Percentiles rank a stretch among this genome's conserved stretches.
Conservation (phyloP, 2,329 filamentous ascomycete species). For the Fusarium graminum region DNA sequence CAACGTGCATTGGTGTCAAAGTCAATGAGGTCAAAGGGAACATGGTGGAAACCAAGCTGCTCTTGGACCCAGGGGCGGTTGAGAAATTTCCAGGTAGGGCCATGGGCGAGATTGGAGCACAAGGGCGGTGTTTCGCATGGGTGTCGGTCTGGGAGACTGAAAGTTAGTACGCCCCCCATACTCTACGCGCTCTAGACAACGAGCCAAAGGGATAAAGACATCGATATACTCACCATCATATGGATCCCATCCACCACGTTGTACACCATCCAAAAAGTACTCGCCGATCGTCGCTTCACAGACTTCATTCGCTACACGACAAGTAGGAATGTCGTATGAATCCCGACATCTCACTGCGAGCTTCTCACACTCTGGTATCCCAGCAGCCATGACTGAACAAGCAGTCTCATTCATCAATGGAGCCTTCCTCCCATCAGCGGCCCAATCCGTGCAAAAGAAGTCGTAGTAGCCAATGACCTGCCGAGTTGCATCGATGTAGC, state of each 20-base stretch:
- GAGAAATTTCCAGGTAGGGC: constrained; percentile 29
- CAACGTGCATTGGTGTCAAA: constrained; percentile 21
- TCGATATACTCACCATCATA: constrained; percentile 18
- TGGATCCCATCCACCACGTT: constrained; percentile 32
- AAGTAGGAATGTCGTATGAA: constrained; percentile 15
- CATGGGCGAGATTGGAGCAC: constrained; percentile 27
- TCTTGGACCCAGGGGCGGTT: constrained; percentile 32
- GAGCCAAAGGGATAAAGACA: too few relatives aligned
- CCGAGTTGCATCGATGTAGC: constrained; percentile 33
- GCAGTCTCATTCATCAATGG: constrained; percentile 27
- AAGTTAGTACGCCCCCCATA: not conserved
- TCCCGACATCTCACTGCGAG: constrained; percentile 9
- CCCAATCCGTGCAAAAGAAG: constrained; percentile 37
- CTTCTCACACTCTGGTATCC: constrained; percentile 27
- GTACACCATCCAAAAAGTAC: constrained; percentile 9
- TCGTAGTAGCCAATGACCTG: constrained; percentile 32
- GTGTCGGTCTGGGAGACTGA: constrained; percentile 5
- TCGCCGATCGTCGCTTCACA: constrained; percentile 27
- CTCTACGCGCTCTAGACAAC: too few relatives aligned
- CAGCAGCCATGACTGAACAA: constrained; percentile 26
- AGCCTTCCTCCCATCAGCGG: constrained; percentile 13
- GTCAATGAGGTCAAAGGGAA: constrained; percentile 21
- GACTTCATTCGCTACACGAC: constrained; percentile 24
- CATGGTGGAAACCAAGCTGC: constrained; percentile 19
- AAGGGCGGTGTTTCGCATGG: constrained; percentile 18